These are phyloP conservation scores for Cucurbita ficifolia DNA, from an alignment of 306 rosid species.

Conservation along the genomic window DNA sequence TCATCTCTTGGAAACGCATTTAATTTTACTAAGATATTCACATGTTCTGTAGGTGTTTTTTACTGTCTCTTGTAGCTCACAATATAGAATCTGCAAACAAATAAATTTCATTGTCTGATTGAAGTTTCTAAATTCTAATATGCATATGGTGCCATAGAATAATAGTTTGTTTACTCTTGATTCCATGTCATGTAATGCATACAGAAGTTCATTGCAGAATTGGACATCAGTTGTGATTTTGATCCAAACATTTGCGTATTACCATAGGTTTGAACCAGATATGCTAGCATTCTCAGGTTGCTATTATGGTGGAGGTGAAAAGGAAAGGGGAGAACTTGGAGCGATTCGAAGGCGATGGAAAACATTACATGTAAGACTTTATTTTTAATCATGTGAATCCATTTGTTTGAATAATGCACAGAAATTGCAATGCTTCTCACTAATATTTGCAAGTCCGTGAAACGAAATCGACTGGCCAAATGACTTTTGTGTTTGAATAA, in stretches of 20 bases:
- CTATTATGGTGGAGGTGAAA: slow-evolving; percentile 96
- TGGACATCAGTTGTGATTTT: not conserved
- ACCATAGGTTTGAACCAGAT: slow-evolving; percentile 82
- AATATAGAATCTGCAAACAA: not conserved
- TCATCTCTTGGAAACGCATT: not conserved
- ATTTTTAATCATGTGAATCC: slow-evolving; percentile 6
- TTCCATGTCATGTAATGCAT: not conserved
- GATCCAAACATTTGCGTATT: not conserved
- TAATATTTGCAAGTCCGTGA: not conserved
- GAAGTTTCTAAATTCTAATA: not conserved
- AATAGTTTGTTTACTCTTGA: not conserved
- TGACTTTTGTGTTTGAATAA: not conserved
- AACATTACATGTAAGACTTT: slow-evolving; percentile 74
- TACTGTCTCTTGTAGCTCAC: not conserved
- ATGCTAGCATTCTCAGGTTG: slow-evolving; percentile 99
- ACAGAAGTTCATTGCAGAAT: not conserved
- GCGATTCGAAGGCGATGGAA: slow-evolving; percentile 94
- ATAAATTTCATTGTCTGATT: not conserved
- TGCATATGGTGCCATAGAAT: not conserved
- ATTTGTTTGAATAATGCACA: not conserved
- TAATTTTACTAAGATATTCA: not conserved
- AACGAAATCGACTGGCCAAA: not conserved
- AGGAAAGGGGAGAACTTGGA: slow-evolving; percentile 68
- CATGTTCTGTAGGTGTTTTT: not conserved
- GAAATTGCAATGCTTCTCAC: not conserved